These are phyloP conservation scores for Leishmania turanica DNA, from an alignment of 208 protist genomes.

Conservation along the genomic window DNA sequence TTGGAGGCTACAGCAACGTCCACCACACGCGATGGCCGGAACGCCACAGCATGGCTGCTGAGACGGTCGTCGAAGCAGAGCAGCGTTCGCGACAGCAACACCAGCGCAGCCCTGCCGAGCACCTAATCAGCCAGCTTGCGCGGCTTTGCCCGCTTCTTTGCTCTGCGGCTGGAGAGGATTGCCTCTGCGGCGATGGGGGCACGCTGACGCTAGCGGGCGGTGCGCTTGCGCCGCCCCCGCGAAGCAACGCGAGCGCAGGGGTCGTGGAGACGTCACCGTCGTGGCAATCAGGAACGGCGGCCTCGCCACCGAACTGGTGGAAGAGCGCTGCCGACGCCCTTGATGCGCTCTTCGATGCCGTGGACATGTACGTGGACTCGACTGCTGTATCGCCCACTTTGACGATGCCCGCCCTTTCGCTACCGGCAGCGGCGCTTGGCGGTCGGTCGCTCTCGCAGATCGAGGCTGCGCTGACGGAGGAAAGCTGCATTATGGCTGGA, in stretches of 20 bases:
- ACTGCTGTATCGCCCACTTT: neutral
- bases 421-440: neutral
- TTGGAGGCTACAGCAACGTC: constrained; percentile 13
- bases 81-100: neutral
- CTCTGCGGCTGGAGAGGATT: neutral
- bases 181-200: neutral
- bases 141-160: constrained; percentile 6
- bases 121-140: neutral
- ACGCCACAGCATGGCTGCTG: neutral
- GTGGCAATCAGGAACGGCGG: no score
- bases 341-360: constrained; percentile 3
- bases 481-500: constrained; percentile 28
- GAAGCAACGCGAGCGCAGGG: neutral
- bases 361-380: constrained; percentile 9
- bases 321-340: neutral
- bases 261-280: neutral
- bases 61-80: neutral
- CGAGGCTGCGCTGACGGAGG: neutral
- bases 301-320: constrained; percentile 5
- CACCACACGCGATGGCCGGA: neutral
- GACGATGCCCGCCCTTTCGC: neutral
- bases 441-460: neutral
- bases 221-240: no score
- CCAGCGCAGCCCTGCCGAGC: neutral
- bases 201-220: neutral